These are phyloP conservation scores for Nitzschia inconspicua DNA, from an alignment of 108 stramenopile species.

Conservation along the genomic window DNA sequence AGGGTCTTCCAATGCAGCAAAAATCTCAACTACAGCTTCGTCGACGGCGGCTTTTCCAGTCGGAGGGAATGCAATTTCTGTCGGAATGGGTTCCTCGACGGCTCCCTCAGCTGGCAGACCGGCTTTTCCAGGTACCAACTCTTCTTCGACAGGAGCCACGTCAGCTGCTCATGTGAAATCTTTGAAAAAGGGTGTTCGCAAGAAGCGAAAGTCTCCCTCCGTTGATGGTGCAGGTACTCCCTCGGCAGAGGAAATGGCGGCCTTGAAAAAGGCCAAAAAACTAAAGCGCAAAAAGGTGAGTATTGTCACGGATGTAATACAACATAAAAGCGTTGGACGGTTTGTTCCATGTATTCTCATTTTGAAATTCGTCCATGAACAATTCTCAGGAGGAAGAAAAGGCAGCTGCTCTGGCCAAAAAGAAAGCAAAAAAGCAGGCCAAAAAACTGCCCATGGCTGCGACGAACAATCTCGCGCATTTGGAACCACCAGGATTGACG, in stretches of 20 bases:
- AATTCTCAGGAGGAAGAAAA: conserved; percentile 27
- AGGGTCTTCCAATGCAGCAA: too few species aligned
- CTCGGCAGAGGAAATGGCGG: conserved; percentile 5
- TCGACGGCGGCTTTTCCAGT: too few species aligned
- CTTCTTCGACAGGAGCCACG: background rate
- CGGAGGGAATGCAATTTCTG: too few species aligned
- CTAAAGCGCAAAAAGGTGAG: conserved; percentile 27
- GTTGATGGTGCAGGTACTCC: background rate
- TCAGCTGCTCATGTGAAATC: background rate
- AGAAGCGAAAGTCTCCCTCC: conserved; percentile 24
- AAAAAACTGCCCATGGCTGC: conserved; percentile 1
- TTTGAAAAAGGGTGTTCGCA: conserved; percentile 21
- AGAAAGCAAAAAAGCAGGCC: conserved; percentile 28
- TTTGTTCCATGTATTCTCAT: background rate
- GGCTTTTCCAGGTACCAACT: too few species aligned
- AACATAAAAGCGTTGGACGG: background rate
- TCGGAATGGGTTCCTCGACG: too few species aligned
- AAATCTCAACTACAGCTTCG: too few species aligned
- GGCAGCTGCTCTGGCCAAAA: conserved; percentile 24
- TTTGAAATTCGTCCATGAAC: background rate
- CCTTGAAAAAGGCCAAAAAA: conserved; percentile 21
- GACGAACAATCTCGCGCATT: background rate
- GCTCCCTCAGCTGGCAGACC: too few species aligned
- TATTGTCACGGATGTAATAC: background rate
- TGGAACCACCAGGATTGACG: conserved; percentile 17